Evolutionary conservation across 352 stramenopile species (phyloP), one percentile per base, ranked within the genome.

Genomic region (Phytophthora uliginosa): DNA sequence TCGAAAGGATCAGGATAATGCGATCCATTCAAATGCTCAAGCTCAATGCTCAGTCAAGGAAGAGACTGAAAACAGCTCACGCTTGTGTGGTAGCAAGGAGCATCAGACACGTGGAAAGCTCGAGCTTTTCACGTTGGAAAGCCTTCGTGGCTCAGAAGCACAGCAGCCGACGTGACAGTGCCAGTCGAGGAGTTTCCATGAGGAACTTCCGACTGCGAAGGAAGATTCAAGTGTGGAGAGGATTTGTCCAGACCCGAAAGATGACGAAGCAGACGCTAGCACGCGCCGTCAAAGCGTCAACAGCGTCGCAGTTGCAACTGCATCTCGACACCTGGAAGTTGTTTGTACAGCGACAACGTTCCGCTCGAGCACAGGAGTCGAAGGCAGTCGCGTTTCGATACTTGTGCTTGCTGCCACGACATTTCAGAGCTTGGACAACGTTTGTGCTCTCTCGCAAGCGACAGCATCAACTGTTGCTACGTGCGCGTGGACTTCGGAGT

Each of bases 381-480:
- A 85, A 85, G 18, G 84, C 84, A 2, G 4, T 55, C 9, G 79
- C 77, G 0, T 90, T 88, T 42, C 79, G 74, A 2, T 76, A 81
- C 7, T 83, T 87, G n/a, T 74, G 66, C 9, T 5, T 86, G 0
- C 53, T 89, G 1, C 79, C 79, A 0, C 52, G 61, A 15, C 63
- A 70, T 67, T 86, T 90, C 42, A 8, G 45, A 59, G 42, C 47
- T 26, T 73, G 85, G 85, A 79, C 61, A 40, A 28, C 31, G 0
- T 83, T 68, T 33, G n/a, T 78, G 0, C 6, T 40, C 0, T 12
- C 36, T 3, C 59, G 72, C 26, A 66, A 65, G 2, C 65, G 60
- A 4, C 71, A 70, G 7, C 56, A 63, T 20, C 33, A 66, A 24
- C 31, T 84, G 3, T 3, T 86, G 20, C 45, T 74, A 2, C 72